Conservation (phyloP, 768 basidiomycete genomes). For the Cyclocybe cylindracea region DNA sequence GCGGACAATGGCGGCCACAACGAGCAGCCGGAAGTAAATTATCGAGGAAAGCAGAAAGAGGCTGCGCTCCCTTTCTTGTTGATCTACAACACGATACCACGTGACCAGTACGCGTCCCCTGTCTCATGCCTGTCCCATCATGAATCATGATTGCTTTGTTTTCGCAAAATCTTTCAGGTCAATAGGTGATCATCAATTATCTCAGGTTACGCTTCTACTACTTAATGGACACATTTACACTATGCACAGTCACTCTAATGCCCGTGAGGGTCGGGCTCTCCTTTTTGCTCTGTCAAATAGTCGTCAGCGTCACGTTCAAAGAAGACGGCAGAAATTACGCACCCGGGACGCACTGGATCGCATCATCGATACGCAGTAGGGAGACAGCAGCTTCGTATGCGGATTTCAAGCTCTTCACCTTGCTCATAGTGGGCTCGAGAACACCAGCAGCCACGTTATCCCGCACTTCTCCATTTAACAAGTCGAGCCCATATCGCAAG, state of each 20-base stretch:
- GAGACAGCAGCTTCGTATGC: conserved; percentile 97
- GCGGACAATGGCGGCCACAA: conserved; percentile 2
- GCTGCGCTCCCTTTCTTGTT: conserved; percentile 17
- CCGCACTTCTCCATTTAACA: conserved; percentile 91
- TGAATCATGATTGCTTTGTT: neutral
- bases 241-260: conserved; percentile 42
- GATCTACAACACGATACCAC: conserved; percentile 26
- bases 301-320: conserved; percentile 16
- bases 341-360: conserved; percentile 91
- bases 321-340: conserved; percentile 27
- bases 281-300: conserved; percentile 59
- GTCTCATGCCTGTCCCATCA: conserved; percentile 2
- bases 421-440: conserved; percentile 95
- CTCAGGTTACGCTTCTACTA: neutral
- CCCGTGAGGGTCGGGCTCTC: conserved; percentile 74
- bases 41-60: conserved; percentile 11
- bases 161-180: neutral
- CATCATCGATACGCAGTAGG: conserved; percentile 92
- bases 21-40: conserved; percentile 5
- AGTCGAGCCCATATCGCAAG: conserved; percentile 91
- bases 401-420: conserved; percentile 95
- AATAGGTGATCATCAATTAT: neutral
- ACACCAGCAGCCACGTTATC: conserved; percentile 95
- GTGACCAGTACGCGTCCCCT: conserved; percentile 24
- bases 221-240: neutral